Base-by-base conservation (phyloP, 176 grass and related monocot species). In the Triticum urartu region DNA sequence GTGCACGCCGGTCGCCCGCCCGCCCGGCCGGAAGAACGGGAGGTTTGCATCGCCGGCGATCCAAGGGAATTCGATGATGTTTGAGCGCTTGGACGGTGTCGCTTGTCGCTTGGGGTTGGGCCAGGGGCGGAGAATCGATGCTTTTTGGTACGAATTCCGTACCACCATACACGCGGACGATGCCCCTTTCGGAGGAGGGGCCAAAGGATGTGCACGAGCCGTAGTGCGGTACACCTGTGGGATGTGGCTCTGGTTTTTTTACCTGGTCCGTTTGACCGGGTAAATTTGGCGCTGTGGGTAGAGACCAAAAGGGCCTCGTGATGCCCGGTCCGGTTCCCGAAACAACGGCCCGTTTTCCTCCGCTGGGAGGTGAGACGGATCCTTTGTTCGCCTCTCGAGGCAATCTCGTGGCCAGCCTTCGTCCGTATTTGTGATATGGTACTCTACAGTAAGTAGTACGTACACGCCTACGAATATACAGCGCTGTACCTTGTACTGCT, bases 291-390 rank as follows among this genome's bases (percentile, higher is more conserved):
- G 35, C 4, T 4, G 54, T 3, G 32, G 3, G 68, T 34, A 24
- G 18, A n/a, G 0, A 34, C 77, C 69, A 85, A 77, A 42, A 82
- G 75, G 7, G 6, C 43, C 8, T 77, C 38, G 71, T 69, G 11
- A 8, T 54, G 64, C 14, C 71, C 64, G 64, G 77, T 20, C 48
- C 35, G 39, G 10, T 36, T 20, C 64, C 64, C 79, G 26, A 81
- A 82, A 71, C 32, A 61, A 18, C 83, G 0, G 50, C 71, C 68
- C 38, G 3, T 81, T 81, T 9, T 6, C 12, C n/a, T 10, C 25
- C 63, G 68, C 82, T 70, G 83, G 83, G 64, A 77, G 28, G 30
- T 82, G 71, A 69, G 69, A 86, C 15, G 17, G 72, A 70, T 78
- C 48, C 2, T 70, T 81, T 82, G 70, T 66, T 38, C 58, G 43